phyloP scores from a whole-genome alignment of 2,329 filamentous ascomycete genomes.

The Taxawa tesnikishii region DNA sequence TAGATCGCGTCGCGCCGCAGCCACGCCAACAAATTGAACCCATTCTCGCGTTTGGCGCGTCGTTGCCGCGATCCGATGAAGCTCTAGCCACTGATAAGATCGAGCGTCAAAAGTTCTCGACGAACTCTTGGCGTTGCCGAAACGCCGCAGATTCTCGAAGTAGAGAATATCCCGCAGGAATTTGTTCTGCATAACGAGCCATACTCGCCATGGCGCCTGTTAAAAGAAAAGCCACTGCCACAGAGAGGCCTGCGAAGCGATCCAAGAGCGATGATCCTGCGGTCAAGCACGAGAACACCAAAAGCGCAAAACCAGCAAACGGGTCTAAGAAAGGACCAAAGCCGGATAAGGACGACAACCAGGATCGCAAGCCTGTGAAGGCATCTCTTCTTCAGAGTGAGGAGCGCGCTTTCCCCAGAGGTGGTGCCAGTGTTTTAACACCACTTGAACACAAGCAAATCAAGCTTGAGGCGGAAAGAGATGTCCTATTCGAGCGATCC shows the following conservation, averaged over 20 bases:
- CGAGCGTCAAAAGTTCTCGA: too few relatives aligned
- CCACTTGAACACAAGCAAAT: slow-evolving; percentile 96
- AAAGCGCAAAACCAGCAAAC: slow-evolving; percentile 7
- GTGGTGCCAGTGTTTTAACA: slow-evolving; percentile 79
- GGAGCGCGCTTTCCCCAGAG: slow-evolving; percentile 82
- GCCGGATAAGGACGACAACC: slow-evolving; percentile 8
- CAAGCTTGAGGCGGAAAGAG: slow-evolving; percentile 79
- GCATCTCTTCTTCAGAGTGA: slow-evolving; percentile 54
- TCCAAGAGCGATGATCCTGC: slow-evolving; percentile 15
- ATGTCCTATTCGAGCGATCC: slow-evolving; percentile 78
- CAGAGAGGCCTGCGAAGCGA: slow-evolving; percentile 23
- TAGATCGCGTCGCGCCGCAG: too few relatives aligned
- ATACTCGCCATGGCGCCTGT: slow-evolving; percentile 26
- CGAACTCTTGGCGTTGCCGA: slow-evolving; percentile 1
- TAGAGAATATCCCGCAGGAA: neutral
- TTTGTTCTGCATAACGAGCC: neutral
- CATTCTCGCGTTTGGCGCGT: too few relatives aligned
- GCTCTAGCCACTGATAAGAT: too few relatives aligned
- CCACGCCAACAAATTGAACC: too few relatives aligned
- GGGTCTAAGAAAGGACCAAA: slow-evolving; percentile 8
- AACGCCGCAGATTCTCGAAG: slow-evolving; percentile 1
- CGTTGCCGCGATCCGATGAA: too few relatives aligned
- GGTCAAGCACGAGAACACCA: slow-evolving; percentile 9
- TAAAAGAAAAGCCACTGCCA: slow-evolving; percentile 32
- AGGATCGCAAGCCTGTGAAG: slow-evolving; percentile 15